Evolutionary conservation across 352 stramenopile species (phyloP).

Genomic region (Phytophthora constricta): DNA sequence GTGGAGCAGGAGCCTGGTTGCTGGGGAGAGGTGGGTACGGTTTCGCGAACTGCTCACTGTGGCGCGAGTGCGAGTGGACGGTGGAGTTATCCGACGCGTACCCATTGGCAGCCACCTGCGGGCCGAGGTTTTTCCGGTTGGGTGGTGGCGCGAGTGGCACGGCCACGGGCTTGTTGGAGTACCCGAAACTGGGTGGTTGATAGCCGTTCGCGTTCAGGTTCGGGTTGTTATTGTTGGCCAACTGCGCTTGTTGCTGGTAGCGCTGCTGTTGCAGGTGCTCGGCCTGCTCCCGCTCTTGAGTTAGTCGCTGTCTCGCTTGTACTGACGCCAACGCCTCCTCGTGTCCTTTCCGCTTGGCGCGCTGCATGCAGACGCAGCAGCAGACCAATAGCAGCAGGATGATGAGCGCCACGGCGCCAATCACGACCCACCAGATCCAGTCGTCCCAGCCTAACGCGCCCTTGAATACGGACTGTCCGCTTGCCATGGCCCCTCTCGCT

Average conservation of each 20-base stretch:
- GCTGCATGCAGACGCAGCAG: slow-evolving; percentile 80
- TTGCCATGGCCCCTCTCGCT: slow-evolving; percentile 28
- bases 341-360: slow-evolving; percentile 80
- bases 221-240: slow-evolving; percentile 32
- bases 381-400: slow-evolving; percentile 73
- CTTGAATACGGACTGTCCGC: slow-evolving; percentile 67
- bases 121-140: slow-evolving; percentile 37
- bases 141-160: slow-evolving; percentile 32
- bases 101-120: slow-evolving; percentile 52
- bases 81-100: slow-evolving; percentile 28
- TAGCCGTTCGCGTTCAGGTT: too few species aligned
- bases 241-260: slow-evolving; percentile 54
- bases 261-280: slow-evolving; percentile 52
- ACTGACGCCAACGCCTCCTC: slow-evolving; percentile 68
- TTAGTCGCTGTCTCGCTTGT: slow-evolving; percentile 58
- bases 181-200: slow-evolving; percentile 32
- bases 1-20: slow-evolving; percentile 14
- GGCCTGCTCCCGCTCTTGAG: slow-evolving; percentile 42
- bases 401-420: slow-evolving; percentile 67
- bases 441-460: slow-evolving; percentile 77
- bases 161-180: slow-evolving; percentile 43
- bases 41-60: slow-evolving; percentile 40
- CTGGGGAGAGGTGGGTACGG: slow-evolving; percentile 37
- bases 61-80: slow-evolving; percentile 29
- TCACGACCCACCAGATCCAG: slow-evolving; percentile 80